Percentiles rank a stretch among this genome's conserved stretches.
Evolutionary conservation across 169 alveolate genomes (phyloP).

Genomic region (Plasmodium sp.): DNA sequence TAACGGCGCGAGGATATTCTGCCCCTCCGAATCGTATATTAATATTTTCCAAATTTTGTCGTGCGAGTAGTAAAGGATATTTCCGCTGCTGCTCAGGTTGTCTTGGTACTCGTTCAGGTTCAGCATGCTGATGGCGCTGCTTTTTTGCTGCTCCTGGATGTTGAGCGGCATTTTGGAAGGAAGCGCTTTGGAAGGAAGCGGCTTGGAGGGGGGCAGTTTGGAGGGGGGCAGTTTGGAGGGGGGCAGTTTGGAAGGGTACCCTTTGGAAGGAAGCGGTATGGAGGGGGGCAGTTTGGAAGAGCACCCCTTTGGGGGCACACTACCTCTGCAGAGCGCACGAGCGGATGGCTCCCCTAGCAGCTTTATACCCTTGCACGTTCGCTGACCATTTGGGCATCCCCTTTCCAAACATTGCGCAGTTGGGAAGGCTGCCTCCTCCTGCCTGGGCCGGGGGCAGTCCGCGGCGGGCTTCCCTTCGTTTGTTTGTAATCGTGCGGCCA

Average conservation of each 20-base stretch:
- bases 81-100: slow-evolving; percentile 39
- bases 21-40: slow-evolving; percentile 87
- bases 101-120: slow-evolving; percentile 58
- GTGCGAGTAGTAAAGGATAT: slow-evolving; percentile 75
- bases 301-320: background rate
- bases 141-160: slow-evolving; percentile 69
- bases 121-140: slow-evolving; percentile 55
- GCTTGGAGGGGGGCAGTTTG: too few relatives aligned
- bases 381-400: background rate
- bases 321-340: background rate
- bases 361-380: background rate
- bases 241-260: background rate
- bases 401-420: background rate
- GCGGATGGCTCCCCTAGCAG: background rate
- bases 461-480: background rate
- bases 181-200: background rate
- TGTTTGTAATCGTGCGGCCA: background rate
- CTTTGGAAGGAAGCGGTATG: background rate
- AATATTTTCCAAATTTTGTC: slow-evolving; percentile 88
- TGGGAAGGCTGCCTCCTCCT: background rate
- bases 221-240: too few relatives aligned
- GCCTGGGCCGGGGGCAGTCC: background rate
- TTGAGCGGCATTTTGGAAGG: slow-evolving; percentile 27
- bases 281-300: background rate
- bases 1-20: slow-evolving; percentile 86